A percentile compares a stretch with the other conserved stretches of the same genome.
phyloP scores from a whole-genome alignment of 2,329 filamentous ascomycete species.

The Aspergillus viridinutans region DNA sequence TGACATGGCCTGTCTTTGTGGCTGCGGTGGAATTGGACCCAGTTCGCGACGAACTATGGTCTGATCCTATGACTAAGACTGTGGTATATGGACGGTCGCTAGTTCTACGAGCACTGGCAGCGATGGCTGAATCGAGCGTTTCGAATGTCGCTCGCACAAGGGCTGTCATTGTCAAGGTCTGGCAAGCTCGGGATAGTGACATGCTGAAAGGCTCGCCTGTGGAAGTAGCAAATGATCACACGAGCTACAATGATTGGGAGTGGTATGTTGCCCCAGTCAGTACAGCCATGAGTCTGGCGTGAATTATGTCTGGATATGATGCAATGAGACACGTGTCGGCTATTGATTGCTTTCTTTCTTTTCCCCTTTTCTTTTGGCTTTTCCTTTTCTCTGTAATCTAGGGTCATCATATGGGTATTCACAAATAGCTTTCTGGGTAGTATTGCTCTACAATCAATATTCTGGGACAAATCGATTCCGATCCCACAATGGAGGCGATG shows the following conservation, averaged over 20 bases:
- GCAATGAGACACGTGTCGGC: neutral
- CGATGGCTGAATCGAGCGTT: slow-evolving; percentile 40
- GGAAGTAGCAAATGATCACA: slow-evolving; percentile 8
- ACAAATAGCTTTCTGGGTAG: neutral
- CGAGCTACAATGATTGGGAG: slow-evolving; percentile 40
- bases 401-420: neutral
- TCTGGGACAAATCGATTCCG: neutral
- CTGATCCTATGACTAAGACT: slow-evolving; percentile 12
- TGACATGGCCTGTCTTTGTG: slow-evolving; percentile 44
- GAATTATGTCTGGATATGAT: slow-evolving; percentile 5
- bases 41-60: slow-evolving; percentile 34
- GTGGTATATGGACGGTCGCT: slow-evolving; percentile 34
- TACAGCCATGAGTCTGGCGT: slow-evolving; percentile 41
- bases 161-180: slow-evolving; percentile 46
- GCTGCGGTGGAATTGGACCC: slow-evolving; percentile 42
- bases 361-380: neutral
- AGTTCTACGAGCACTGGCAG: slow-evolving; percentile 38
- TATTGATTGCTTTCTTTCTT: neutral
- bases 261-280: slow-evolving; percentile 41
- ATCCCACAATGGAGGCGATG: neutral
- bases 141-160: slow-evolving; percentile 44
- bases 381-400: neutral
- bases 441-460: neutral
- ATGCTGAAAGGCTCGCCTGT: slow-evolving; percentile 20
- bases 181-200: slow-evolving; percentile 42